Percentiles rank a stretch among this genome's conserved stretches.
Evolutionary conservation across 164 flowering plant genomes (phyloP).

Genomic region (Berberis thunbergii): DNA sequence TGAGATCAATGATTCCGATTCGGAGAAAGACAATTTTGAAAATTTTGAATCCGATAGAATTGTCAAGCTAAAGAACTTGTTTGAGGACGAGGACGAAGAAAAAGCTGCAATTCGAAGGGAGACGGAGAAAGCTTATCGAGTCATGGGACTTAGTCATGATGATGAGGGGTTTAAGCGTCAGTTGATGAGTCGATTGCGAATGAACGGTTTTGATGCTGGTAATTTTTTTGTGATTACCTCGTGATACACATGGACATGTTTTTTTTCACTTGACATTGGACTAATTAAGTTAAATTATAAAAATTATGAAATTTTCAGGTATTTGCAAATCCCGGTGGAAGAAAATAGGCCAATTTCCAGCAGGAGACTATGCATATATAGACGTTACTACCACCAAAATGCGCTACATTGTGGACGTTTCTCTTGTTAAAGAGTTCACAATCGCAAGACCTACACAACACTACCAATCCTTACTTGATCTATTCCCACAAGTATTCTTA

Average conservation of each 20-base stretch:
- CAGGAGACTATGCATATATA: conserved; percentile 59
- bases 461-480: conserved; percentile 33
- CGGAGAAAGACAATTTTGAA: conserved; percentile 7
- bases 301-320: conserved; percentile 25
- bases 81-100: conserved; percentile 15
- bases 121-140: conserved; percentile 21
- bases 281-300: not conserved
- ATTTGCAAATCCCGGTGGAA: conserved; percentile 77
- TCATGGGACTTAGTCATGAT: conserved; percentile 11
- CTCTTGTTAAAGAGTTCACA: conserved; percentile 42
- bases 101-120: conserved; percentile 22
- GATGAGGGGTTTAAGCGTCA: conserved; percentile 32
- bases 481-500: conserved; percentile 44
- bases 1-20: not conserved
- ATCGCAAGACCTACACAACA: conserved; percentile 53
- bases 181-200: conserved; percentile 44
- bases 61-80: conserved; percentile 4
- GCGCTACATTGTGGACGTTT: conserved; percentile 52
- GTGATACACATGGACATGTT: no score
- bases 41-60: conserved; percentile 5
- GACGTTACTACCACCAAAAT: conserved; percentile 35
- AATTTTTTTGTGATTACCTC: not conserved
- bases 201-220: conserved; percentile 66
- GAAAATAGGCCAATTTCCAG: conserved; percentile 31
- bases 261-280: not conserved